phyloP scores from a whole-genome alignment of 2,329 filamentous ascomycete species.

The Achaetomium macrosporum region DNA sequence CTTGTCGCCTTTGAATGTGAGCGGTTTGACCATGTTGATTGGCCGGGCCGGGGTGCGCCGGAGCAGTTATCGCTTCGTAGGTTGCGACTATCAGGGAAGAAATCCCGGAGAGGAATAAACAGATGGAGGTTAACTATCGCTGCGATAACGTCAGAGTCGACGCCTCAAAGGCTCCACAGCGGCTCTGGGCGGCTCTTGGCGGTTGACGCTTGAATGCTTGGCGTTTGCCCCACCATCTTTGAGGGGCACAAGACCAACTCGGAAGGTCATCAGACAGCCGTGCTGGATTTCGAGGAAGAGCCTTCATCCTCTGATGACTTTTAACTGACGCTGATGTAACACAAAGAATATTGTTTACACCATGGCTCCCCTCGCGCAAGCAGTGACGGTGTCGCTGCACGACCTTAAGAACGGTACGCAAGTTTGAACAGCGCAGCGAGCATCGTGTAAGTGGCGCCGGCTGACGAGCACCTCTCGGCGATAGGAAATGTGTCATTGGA shows the following conservation, averaged over 20 bases:
- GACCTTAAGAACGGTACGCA: slow-evolving; percentile 53
- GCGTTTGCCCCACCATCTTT: slow-evolving; percentile 13
- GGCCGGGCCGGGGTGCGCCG: not conserved
- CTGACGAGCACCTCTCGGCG: slow-evolving; percentile 6
- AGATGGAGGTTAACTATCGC: not conserved
- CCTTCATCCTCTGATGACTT: not conserved
- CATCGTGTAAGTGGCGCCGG: slow-evolving; percentile 11
- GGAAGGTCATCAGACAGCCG: not conserved
- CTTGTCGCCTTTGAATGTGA: slow-evolving; percentile 96
- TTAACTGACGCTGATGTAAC: not conserved
- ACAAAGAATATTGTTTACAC: not conserved
- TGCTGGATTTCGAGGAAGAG: not conserved
- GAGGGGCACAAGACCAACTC: slow-evolving; percentile 4
- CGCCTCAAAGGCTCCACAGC: not conserved
- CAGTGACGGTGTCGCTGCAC: slow-evolving; percentile 56
- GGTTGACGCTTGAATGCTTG: slow-evolving; percentile 5
- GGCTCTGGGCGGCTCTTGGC: not conserved
- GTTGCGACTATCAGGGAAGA: not conserved
- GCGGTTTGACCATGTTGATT: slow-evolving; percentile 72
- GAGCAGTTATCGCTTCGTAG: not conserved
- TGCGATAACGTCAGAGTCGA: not conserved
- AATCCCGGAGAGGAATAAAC: not conserved
- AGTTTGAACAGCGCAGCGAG: not conserved
- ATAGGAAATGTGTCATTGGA: slow-evolving; percentile 62
- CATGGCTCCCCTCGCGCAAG: slow-evolving; percentile 47